These are phyloP conservation scores for Claviceps sp. DNA, from an alignment of 2,329 filamentous ascomycete genomes.

Conservation along the genomic window DNA sequence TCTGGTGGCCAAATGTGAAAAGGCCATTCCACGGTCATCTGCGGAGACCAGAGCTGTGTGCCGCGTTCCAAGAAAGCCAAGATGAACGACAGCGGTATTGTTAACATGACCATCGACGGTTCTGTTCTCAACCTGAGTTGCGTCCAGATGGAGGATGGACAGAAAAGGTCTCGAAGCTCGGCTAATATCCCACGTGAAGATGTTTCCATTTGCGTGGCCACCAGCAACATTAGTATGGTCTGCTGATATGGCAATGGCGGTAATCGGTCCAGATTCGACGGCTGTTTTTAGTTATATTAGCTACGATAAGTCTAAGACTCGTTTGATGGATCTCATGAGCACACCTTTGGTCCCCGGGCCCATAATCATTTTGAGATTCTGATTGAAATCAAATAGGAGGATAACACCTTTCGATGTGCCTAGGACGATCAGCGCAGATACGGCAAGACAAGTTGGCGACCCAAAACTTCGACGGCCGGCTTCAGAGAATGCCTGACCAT, in stretches of 20 bases:
- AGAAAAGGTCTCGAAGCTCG: conserved; percentile 78
- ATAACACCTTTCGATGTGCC: conserved; percentile 93
- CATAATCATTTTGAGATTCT: conserved; percentile 86
- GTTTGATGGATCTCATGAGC: background rate
- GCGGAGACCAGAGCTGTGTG: conserved; percentile 92
- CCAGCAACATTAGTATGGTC: conserved; percentile 87
- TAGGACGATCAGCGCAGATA: conserved; percentile 77
- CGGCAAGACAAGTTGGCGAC: conserved; percentile 73
- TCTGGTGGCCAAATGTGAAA: conserved; percentile 87
- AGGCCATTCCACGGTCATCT: conserved; percentile 92
- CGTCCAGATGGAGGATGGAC: conserved; percentile 64
- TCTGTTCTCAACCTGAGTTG: conserved; percentile 48
- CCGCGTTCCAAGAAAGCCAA: conserved; percentile 89
- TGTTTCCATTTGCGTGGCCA: conserved; percentile 78
- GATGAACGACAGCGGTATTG: conserved; percentile 66
- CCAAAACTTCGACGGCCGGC: conserved; percentile 87
- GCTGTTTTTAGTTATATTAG: conserved; percentile 34
- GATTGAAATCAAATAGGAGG: conserved; percentile 93
- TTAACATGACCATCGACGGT: conserved; percentile 72
- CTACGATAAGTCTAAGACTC: conserved; percentile 20
- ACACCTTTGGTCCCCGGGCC: conserved; percentile 81
- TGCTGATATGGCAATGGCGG: conserved; percentile 77
- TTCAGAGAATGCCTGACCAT: conserved; percentile 83
- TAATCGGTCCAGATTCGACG: conserved; percentile 79
- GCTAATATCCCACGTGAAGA: conserved; percentile 92